phyloP scores from a whole-genome alignment of 148 eudicot species.

The Heliosperma pusillum region DNA sequence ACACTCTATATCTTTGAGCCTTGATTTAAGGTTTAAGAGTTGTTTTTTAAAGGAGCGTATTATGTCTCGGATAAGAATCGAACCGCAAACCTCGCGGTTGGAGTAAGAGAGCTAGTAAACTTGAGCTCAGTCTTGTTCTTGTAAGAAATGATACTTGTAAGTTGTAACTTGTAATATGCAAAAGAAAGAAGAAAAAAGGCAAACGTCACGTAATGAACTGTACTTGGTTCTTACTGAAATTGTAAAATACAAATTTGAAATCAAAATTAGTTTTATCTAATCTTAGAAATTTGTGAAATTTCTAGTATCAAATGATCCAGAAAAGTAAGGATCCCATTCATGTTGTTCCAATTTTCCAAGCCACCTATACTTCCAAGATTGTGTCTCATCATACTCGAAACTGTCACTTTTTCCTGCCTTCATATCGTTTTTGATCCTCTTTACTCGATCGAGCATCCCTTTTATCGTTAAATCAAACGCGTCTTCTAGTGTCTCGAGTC shows the following conservation, averaged over 20 bases:
- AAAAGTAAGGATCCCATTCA: constrained; percentile 54
- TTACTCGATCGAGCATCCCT: constrained; percentile 40
- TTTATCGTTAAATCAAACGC: constrained; percentile 65
- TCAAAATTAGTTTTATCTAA: neutral
- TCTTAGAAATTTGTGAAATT: constrained; percentile 33
- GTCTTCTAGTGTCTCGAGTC: constrained; percentile 41
- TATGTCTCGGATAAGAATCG: too few species aligned
- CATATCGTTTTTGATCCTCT: constrained; percentile 35
- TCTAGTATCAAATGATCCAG: constrained; percentile 38
- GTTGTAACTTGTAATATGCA: too few species aligned
- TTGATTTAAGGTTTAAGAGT: too few species aligned
- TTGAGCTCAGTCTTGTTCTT: too few species aligned
- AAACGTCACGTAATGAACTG: neutral
- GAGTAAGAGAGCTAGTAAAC: too few species aligned
- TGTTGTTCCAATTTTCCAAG: constrained; percentile 34
- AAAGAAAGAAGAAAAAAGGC: neutral
- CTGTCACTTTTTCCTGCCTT: constrained; percentile 34
- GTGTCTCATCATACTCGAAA: constrained; percentile 41
- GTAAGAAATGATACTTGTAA: too few species aligned
- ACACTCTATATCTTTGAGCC: too few species aligned
- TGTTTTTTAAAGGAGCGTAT: too few species aligned
- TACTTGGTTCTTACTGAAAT: constrained; percentile 13
- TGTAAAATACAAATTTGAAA: constrained; percentile 18
- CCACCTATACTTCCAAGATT: constrained; percentile 49
- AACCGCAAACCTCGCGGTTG: too few species aligned